Conservation (phyloP, 164 flowering plant species). For the Kalanchoe fedtschenkoi region DNA sequence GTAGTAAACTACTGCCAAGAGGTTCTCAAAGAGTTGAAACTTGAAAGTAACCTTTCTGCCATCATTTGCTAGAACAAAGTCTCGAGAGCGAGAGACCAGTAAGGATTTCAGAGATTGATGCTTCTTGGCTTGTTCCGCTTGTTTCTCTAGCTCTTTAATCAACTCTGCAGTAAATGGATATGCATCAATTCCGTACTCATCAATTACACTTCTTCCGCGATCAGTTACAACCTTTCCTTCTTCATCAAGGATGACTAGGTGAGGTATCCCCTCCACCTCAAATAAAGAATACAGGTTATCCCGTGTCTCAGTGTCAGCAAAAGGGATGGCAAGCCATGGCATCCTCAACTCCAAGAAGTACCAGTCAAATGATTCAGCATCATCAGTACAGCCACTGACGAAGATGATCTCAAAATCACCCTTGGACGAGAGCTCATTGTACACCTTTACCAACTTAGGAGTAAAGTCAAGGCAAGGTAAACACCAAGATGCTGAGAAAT, state of each 20-base stretch:
- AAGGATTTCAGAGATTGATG: constrained; percentile 46
- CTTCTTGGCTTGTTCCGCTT: constrained; percentile 39
- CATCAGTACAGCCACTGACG: constrained; percentile 36
- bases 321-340: constrained; percentile 85
- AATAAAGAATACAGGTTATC: constrained; percentile 25
- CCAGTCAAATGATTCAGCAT: constrained; percentile 38
- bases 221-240: constrained; percentile 31
- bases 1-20: background rate
- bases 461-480: constrained; percentile 46
- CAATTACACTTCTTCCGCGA: constrained; percentile 27
- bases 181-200: constrained; percentile 40
- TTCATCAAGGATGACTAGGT: constrained; percentile 47
- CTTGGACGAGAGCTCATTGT: constrained; percentile 27
- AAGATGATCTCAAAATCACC: constrained; percentile 54
- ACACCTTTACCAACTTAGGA: constrained; percentile 34
- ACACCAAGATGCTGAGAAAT: constrained; percentile 61
- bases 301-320: constrained; percentile 42
- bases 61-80: constrained; percentile 30
- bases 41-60: constrained; percentile 30
- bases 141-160: constrained; percentile 32
- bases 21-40: no score
- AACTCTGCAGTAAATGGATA: constrained; percentile 48
- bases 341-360: constrained; percentile 59
- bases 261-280: constrained; percentile 47
- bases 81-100: constrained; percentile 36